Evolutionary conservation across 306 rosid genomes (phyloP), one percentile per base, ranked within the genome.

Genomic region (Luffa aegyptiaca): DNA sequence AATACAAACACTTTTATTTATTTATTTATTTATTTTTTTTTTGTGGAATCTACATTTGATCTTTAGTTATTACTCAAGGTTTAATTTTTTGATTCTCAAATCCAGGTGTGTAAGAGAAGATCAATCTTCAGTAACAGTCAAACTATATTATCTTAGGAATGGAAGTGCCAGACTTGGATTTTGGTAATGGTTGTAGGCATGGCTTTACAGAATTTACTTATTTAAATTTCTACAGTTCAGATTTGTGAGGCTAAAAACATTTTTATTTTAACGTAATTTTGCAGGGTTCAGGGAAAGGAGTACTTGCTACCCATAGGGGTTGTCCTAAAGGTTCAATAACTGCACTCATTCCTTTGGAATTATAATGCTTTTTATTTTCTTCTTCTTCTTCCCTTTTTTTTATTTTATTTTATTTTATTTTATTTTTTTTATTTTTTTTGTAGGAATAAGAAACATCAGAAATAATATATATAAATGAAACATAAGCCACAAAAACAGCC

Each of bases 161-260:
- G 97, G 96, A 81, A 95, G 97, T 80, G 98, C 98, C 75, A 91
- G 98, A 79, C 83, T 95, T 73, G 97, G 98, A 81, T 87, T 92
- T 85, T 95, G 98, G 98, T 95, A 89, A 86, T 92, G 65, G 59
- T 77, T 68, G 69, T 80, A 35, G 64, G 80, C 61, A 79, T 85
- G 63, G 65, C 73, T 81, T 80, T 63, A 16, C 14, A 53, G 51
- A 81, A 46, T 12, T 45, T 70, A 18, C 35, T 0, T 45, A 45
- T 45, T 46, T 81, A 59, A 68, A 81, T n/a, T 86, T 70, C 20
- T 80, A 66, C 52, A 78, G 77, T 80, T 52, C 65, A 70, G 80
- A 78, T 62, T 35, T 70, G 76, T 78, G 37, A 53, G 51, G 48
- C 51, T 46, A 8, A 21, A 9, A 11, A 16, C 26, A 76, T 58